A percentile compares a stretch with the other conserved stretches of the same genome.
These are phyloP conservation scores for Fusarium secorum DNA, from an alignment of 2,329 filamentous ascomycete species.

Conservation along the genomic window DNA sequence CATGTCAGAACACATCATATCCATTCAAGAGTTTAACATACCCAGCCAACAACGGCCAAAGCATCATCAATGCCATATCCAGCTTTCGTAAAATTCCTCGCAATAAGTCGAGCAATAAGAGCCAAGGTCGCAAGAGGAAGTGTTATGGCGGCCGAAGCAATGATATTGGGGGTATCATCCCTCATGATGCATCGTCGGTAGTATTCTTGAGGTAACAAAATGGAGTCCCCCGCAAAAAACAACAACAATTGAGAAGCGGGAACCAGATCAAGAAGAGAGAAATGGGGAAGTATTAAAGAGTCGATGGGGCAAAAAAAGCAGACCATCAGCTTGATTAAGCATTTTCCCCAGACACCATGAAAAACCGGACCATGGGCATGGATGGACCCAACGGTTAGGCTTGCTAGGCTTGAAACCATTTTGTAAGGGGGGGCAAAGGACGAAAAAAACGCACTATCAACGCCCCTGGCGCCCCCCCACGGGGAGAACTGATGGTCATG, in stretches of 20 bases:
- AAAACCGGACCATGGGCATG: slow-evolving; percentile 4
- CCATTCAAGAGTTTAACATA: neutral
- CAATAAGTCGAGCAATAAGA: slow-evolving; percentile 26
- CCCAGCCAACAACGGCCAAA: slow-evolving; percentile 35
- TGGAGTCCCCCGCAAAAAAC: neutral
- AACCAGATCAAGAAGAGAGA: neutral
- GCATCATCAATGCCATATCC: slow-evolving; percentile 36
- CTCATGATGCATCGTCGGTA: slow-evolving; percentile 33
- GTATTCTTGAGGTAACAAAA: neutral
- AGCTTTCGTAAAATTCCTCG: slow-evolving; percentile 35
- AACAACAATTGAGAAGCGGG: neutral
- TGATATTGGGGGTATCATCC: slow-evolving; percentile 36
- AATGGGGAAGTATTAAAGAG: slow-evolving; percentile 22
- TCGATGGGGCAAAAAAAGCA: neutral
- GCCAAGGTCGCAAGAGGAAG: slow-evolving; percentile 33
- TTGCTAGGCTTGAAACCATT: slow-evolving; percentile 6
- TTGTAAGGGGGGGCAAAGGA: neutral
- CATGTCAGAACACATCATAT: neutral
- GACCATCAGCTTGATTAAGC: neutral
- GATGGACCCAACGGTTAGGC: slow-evolving; percentile 1
- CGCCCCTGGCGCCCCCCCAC: slow-evolving; percentile 21
- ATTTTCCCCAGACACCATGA: slow-evolving; percentile 13
- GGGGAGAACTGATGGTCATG: slow-evolving; percentile 18
- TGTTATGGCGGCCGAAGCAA: slow-evolving; percentile 33
- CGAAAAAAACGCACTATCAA: slow-evolving; percentile 1